A percentile compares a stretch with the other conserved stretches of the same genome.
phyloP scores from a whole-genome alignment of 192 early-diverging fungal species.

The Podochytrium sp. region DNA sequence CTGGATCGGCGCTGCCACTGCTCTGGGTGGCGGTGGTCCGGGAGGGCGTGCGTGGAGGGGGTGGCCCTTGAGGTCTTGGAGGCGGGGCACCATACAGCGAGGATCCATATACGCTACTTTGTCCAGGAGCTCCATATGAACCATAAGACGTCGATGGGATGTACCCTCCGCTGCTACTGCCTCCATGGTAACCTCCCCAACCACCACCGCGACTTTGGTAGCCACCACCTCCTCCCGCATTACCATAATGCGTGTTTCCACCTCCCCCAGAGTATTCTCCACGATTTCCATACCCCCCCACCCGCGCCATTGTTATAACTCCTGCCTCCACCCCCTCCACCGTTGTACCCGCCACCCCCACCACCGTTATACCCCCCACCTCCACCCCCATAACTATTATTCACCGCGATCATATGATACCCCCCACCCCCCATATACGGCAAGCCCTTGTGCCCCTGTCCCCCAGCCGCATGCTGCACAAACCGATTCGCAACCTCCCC shows the following conservation, averaged over 20 bases:
- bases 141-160: slow-evolving; percentile 9
- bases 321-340: not conserved
- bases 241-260: not conserved
- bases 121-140: not conserved
- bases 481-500: slow-evolving; percentile 30
- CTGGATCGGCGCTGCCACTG: too few relatives aligned
- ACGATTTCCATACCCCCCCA: not conserved
- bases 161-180: not conserved
- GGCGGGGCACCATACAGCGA: slow-evolving; percentile 6
- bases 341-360: slow-evolving; percentile 6
- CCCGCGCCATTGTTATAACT: not conserved
- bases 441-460: not conserved
- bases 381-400: not conserved
- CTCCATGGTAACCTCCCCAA: not conserved
- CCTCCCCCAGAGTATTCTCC: not conserved
- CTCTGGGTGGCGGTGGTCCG: too few relatives aligned
- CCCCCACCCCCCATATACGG: slow-evolving; percentile 33
- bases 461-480: slow-evolving; percentile 14
- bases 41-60: not conserved
- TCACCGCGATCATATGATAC: slow-evolving; percentile 18
- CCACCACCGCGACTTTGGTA: not conserved
- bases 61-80: not conserved
- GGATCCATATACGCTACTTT: not conserved
- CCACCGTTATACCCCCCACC: slow-evolving; percentile 4
- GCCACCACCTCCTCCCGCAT: not conserved